These are phyloP conservation scores for Amphichorda felina DNA, from an alignment of 2,329 filamentous ascomycete genomes.

Conservation along the genomic window DNA sequence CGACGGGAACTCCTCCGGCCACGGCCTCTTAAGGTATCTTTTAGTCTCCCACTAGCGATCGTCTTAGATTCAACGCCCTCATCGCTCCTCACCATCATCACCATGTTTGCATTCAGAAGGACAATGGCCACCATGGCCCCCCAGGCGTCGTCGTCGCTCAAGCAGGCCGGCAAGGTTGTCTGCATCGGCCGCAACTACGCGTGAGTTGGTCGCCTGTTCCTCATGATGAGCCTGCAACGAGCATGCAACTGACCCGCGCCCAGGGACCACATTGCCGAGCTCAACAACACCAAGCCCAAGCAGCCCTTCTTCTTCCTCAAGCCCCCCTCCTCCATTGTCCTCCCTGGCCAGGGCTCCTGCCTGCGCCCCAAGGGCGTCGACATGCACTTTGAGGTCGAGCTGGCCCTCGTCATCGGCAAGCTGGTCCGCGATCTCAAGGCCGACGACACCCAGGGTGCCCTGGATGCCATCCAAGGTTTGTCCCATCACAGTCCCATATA, in stretches of 20 bases:
- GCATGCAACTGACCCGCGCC: not conserved
- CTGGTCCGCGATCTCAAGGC: conserved; percentile 62
- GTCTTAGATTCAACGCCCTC: no score
- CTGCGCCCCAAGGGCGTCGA: conserved; percentile 72
- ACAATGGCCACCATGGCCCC: conserved; percentile 26
- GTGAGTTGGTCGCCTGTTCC: conserved; percentile 40
- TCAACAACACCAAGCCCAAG: conserved; percentile 77
- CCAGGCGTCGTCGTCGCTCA: conserved; percentile 33
- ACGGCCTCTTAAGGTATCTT: no score
- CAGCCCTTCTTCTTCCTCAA: conserved; percentile 99
- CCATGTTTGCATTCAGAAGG: conserved; percentile 23
- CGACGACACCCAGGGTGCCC: conserved; percentile 60
- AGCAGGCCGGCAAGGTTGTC: conserved; percentile 61
- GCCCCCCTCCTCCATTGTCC: conserved; percentile 74
- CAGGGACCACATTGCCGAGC: conserved; percentile 86
- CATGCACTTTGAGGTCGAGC: conserved; percentile 90
- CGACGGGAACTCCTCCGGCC: no score
- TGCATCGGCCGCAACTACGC: conserved; percentile 97
- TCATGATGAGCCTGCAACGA: not conserved
- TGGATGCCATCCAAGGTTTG: conserved; percentile 70
- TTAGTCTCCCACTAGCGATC: no score
- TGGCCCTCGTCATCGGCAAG: conserved; percentile 82
- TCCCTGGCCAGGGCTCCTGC: conserved; percentile 67
- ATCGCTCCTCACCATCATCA: no score
- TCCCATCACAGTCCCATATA: not conserved